These are phyloP conservation scores for Solanum stenotomum DNA, from an alignment of 257 asterid species.

Conservation along the genomic window DNA sequence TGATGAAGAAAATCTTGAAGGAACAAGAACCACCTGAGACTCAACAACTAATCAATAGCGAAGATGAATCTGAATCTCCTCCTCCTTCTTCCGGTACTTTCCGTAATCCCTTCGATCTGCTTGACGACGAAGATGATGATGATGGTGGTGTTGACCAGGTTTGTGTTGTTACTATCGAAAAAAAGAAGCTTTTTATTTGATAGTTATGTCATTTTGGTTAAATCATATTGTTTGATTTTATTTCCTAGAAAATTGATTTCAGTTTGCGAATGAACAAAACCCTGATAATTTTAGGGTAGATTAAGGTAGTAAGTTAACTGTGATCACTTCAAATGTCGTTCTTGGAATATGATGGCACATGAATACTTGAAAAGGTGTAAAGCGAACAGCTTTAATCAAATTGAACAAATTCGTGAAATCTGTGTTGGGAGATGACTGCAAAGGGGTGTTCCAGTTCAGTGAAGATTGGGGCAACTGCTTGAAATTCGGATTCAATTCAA, in stretches of 20 bases:
- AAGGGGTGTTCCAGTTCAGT: not conserved
- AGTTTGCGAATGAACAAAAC: not conserved
- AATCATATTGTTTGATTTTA: not conserved
- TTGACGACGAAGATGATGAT: slow-evolving; percentile 5
- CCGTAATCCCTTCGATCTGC: slow-evolving; percentile 12
- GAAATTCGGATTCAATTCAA: not conserved
- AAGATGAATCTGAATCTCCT: slow-evolving; percentile 2
- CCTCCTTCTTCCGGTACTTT: not conserved
- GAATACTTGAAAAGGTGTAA: not conserved
- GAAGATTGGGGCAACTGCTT: not conserved
- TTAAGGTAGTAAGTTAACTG: not conserved
- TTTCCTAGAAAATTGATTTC: not conserved
- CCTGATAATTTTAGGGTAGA: not conserved
- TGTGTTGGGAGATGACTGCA: not conserved
- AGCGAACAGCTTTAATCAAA: not conserved
- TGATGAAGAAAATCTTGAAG: slow-evolving; percentile 7
- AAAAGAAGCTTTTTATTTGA: not conserved
- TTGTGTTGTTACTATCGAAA: not conserved
- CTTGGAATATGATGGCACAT: not conserved
- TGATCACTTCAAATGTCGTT: not conserved
- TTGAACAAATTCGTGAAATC: not conserved
- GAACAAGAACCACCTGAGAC: not conserved
- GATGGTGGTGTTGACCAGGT: slow-evolving; percentile 4
- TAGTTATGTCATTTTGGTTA: not conserved
- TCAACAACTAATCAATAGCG: not conserved